phyloP scores from a whole-genome alignment of 2,329 filamentous ascomycete genomes.

The Fusarium nodosum region DNA sequence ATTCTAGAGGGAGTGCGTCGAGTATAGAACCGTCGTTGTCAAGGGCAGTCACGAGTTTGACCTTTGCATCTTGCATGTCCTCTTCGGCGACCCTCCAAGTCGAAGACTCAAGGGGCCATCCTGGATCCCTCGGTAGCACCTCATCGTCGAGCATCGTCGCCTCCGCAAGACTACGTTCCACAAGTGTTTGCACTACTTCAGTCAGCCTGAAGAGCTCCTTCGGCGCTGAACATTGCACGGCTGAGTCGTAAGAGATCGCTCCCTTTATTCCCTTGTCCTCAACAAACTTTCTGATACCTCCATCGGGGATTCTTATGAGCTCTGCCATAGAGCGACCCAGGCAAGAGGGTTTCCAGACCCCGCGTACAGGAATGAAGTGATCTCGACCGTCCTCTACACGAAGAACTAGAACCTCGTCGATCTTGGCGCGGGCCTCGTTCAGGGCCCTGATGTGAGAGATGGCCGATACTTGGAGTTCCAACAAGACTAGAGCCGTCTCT shows the following conservation, averaged over 20 bases:
- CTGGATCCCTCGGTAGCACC: constrained; percentile 65
- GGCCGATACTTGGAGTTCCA: constrained; percentile 76
- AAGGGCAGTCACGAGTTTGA: constrained; percentile 72
- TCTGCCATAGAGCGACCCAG: constrained; percentile 91
- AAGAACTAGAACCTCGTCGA: constrained; percentile 91
- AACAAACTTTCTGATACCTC: constrained; percentile 75
- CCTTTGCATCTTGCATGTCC: constrained; percentile 50
- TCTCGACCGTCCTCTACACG: constrained; percentile 87
- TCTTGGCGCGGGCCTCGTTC: constrained; percentile 73
- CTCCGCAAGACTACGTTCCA: constrained; percentile 70
- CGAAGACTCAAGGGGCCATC: constrained; percentile 71
- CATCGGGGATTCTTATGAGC: constrained; percentile 85
- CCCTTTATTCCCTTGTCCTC: constrained; percentile 57
- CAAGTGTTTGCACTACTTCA: constrained; percentile 75
- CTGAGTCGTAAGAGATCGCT: constrained; percentile 67
- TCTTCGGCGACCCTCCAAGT: constrained; percentile 51
- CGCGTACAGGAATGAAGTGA: constrained; percentile 88
- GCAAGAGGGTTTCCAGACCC: constrained; percentile 82
- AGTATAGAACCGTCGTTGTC: constrained; percentile 76
- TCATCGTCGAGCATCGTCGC: constrained; percentile 71
- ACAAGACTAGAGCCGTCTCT: constrained; percentile 78
- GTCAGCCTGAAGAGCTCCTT: constrained; percentile 91
- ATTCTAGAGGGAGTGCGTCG: constrained; percentile 72
- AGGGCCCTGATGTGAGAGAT: constrained; percentile 75
- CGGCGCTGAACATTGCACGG: constrained; percentile 82